These are phyloP conservation scores for Kurtzmaniella quercitrusa DNA, from an alignment of 1,139 yeast species.

Conservation along the genomic window DNA sequence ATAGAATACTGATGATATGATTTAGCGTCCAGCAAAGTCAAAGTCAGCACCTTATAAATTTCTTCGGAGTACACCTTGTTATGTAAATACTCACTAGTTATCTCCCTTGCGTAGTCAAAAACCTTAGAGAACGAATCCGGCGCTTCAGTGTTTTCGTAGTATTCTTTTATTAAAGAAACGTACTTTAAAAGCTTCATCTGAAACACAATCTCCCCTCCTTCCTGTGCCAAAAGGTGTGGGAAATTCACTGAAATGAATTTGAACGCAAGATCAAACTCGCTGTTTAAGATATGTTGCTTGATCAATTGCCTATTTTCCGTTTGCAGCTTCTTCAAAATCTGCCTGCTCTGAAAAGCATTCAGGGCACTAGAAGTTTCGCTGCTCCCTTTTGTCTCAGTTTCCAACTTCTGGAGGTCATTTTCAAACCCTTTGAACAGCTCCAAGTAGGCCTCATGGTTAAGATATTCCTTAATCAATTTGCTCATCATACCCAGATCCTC, in stretches of 20 bases:
- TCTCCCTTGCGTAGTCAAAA: constrained; percentile 41
- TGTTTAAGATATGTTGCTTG: constrained; percentile 39
- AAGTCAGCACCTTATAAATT: constrained; percentile 25
- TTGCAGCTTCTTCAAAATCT: constrained; percentile 27
- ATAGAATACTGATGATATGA: constrained; percentile 22
- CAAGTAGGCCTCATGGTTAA: constrained; percentile 69
- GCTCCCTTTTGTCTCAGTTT: constrained; percentile 16
- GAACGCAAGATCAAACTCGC: constrained; percentile 48
- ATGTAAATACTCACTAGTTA: constrained; percentile 27
- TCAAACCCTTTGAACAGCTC: constrained; percentile 65
- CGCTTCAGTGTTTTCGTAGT: constrained; percentile 13
- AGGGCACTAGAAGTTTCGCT: constrained; percentile 8
- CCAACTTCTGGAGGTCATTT: constrained; percentile 36
- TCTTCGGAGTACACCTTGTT: constrained; percentile 11
- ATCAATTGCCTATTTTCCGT: constrained; percentile 50
- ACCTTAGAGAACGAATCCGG: constrained; percentile 14
- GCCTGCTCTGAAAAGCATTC: constrained; percentile 7
- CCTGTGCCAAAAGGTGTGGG: constrained; percentile 37
- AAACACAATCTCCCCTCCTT: constrained; percentile 45
- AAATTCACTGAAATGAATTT: constrained; percentile 39
- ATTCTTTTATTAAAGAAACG: constrained; percentile 25
- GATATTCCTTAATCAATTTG: constrained; percentile 61
- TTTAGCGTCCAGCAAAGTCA: constrained; percentile 22
- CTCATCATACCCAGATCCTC: constrained; percentile 39
- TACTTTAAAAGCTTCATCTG: constrained; percentile 51